Conservation (phyloP, 768 basidiomycete species). For the Lactarius hengduanensis region DNA sequence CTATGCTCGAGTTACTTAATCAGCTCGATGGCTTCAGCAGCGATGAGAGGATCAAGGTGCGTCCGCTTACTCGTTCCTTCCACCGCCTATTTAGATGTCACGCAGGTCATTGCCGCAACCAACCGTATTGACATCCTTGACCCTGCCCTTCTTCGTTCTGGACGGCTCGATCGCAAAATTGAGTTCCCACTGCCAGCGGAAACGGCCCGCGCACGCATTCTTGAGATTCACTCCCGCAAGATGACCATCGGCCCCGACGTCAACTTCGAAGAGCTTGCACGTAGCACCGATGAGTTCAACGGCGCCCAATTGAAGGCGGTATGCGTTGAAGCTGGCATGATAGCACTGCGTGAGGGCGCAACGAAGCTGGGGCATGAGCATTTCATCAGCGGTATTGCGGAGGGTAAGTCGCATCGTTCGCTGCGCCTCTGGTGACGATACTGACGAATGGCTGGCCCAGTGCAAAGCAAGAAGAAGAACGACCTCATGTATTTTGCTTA, state of each 20-base stretch:
- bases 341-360: slow-evolving; percentile 91
- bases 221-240: slow-evolving; percentile 97
- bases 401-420: slow-evolving; percentile 51
- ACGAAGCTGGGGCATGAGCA: slow-evolving; percentile 90
- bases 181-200: slow-evolving; percentile 98
- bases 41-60: slow-evolving; percentile 94
- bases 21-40: slow-evolving; percentile 98
- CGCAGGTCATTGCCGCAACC: slow-evolving; percentile 94
- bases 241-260: slow-evolving; percentile 86
- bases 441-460: slow-evolving; percentile 44
- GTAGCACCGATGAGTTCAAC: slow-evolving; percentile 98
- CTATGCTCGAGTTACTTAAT: slow-evolving; percentile 99
- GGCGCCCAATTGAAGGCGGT: slow-evolving; percentile 97
- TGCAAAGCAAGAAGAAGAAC: slow-evolving; percentile 99
- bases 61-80: slow-evolving; percentile 25
- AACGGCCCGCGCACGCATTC: slow-evolving; percentile 91
- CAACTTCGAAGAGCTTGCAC: slow-evolving; percentile 94
- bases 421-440: slow-evolving; percentile 2
- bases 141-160: slow-evolving; percentile 96
- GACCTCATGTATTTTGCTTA: slow-evolving; percentile 93
- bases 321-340: slow-evolving; percentile 99
- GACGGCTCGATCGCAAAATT: slow-evolving; percentile 96
- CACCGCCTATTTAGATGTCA: slow-evolving; percentile 5
- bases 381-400: slow-evolving; percentile 89
- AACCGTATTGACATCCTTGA: slow-evolving; percentile 99